phyloP scores from a whole-genome alignment of 2,329 filamentous ascomycete genomes.

The Rutstroemia sp. region DNA sequence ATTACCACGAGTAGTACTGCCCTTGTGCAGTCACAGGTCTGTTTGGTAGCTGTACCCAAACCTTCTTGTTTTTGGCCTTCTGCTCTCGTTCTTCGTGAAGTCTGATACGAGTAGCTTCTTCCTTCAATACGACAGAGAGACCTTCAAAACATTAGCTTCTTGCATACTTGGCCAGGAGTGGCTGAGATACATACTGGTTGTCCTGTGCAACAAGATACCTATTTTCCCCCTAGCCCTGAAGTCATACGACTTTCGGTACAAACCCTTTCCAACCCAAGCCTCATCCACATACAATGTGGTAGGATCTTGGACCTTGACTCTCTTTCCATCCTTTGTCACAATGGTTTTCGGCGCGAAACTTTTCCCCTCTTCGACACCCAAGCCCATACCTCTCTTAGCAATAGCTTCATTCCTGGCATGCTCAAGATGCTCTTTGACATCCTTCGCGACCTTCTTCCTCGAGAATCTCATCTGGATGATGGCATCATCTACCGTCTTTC shows the following conservation, averaged over 20 bases:
- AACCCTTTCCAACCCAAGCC: conserved; percentile 85
- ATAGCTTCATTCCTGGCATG: conserved; percentile 76
- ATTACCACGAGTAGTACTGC: conserved; percentile 87
- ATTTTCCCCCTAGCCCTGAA: conserved; percentile 70
- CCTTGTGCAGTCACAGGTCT: conserved; percentile 76
- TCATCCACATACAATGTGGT: conserved; percentile 85
- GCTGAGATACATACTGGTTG: conserved; percentile 56
- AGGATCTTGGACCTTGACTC: conserved; percentile 62
- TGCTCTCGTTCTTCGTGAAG: conserved; percentile 70
- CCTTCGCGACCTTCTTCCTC: conserved; percentile 83
- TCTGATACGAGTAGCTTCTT: conserved; percentile 83
- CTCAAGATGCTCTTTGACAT: conserved; percentile 72
- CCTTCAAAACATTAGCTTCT: conserved; percentile 38
- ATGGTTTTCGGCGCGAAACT: conserved; percentile 47
- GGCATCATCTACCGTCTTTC: conserved; percentile 90
- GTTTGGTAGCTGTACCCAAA: conserved; percentile 86
- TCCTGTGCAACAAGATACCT: conserved; percentile 60
- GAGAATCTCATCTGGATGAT: conserved; percentile 92
- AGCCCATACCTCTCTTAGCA: conserved; percentile 76
- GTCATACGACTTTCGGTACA: conserved; percentile 50
- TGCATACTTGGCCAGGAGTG: not conserved
- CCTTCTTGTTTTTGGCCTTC: conserved; percentile 65
- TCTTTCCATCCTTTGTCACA: conserved; percentile 66
- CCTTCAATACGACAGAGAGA: conserved; percentile 78
- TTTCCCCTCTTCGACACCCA: conserved; percentile 37